phyloP scores from a whole-genome alignment of 768 basidiomycete genomes.

The Agaricus sinodeliciosus region DNA sequence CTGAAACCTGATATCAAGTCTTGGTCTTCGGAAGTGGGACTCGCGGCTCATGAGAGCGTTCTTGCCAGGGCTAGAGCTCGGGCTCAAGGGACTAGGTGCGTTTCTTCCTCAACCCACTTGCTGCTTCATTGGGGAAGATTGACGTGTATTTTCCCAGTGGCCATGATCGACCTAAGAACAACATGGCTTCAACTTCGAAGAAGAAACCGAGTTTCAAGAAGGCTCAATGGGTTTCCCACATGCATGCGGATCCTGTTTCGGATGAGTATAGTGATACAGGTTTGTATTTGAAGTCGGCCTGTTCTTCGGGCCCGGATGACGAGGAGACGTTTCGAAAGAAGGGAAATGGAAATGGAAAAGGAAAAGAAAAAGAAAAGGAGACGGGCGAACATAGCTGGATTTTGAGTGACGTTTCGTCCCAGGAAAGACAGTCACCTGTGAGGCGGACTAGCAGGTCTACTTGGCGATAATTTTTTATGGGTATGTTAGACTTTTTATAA shows the following conservation, averaged over 20 bases:
- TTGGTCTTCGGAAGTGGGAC: neutral
- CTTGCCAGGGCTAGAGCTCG: neutral
- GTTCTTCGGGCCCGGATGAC: neutral
- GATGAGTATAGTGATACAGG: neutral
- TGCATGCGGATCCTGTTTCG: neutral
- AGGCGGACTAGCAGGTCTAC: neutral
- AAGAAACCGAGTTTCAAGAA: neutral
- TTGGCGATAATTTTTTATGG: neutral
- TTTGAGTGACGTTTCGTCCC: neutral
- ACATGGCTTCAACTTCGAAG: no score
- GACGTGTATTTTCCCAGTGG: no score
- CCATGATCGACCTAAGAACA: no score
- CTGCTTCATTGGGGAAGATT: no score
- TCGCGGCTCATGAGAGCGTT: neutral
- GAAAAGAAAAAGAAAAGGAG: neutral
- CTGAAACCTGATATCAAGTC: neutral
- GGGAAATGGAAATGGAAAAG: neutral
- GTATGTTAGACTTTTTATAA: constrained; percentile 1
- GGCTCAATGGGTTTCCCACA: neutral
- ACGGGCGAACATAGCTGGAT: neutral
- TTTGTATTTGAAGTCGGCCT: neutral
- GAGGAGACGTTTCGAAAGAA: neutral
- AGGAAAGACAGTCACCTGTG: neutral
- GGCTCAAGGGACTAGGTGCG: neutral
- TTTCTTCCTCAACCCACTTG: no score